A percentile compares a stretch with the other conserved stretches of the same genome.
These are phyloP conservation scores for Hanseniaspora hatyaiensis DNA, from an alignment of 805 yeast species.

Conservation along the genomic window DNA sequence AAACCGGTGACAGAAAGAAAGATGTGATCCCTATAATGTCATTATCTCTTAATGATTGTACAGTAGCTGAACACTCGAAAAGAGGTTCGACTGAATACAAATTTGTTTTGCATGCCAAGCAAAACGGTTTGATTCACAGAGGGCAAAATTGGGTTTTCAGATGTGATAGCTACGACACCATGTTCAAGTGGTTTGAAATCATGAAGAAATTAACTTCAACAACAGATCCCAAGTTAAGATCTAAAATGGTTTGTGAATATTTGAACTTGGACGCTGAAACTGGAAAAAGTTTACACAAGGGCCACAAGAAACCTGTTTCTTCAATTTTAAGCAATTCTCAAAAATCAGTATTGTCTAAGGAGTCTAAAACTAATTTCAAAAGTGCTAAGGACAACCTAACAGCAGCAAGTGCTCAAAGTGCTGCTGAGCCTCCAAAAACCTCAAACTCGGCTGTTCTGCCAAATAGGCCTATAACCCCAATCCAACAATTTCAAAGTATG, in stretches of 20 bases:
- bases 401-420: neutral
- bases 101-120: constrained; percentile 68
- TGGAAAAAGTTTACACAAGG: neutral
- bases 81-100: constrained; percentile 59
- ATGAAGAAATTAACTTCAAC: constrained; percentile 55
- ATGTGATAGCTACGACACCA: constrained; percentile 65
- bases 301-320: neutral
- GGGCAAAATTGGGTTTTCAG: constrained; percentile 94
- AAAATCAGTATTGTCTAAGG: constrained; percentile 11
- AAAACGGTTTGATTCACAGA: constrained; percentile 60
- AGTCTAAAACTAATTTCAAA: neutral
- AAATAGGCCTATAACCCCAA: constrained; percentile 8
- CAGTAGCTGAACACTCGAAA: constrained; percentile 70
- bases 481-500: neutral
- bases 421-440: neutral
- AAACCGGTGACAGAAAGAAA: constrained; percentile 65
- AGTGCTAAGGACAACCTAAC: neutral
- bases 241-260: constrained; percentile 32
- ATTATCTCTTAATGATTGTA: constrained; percentile 63
- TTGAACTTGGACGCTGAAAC: constrained; percentile 20
- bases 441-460: constrained; percentile 3
- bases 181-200: constrained; percentile 79
- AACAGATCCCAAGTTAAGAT: constrained; percentile 48
- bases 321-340: constrained; percentile 2
- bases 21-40: constrained; percentile 80